Base-by-base conservation (phyloP, 1,284 basidiomycete species). In the Ganoderma meredithae region DNA sequence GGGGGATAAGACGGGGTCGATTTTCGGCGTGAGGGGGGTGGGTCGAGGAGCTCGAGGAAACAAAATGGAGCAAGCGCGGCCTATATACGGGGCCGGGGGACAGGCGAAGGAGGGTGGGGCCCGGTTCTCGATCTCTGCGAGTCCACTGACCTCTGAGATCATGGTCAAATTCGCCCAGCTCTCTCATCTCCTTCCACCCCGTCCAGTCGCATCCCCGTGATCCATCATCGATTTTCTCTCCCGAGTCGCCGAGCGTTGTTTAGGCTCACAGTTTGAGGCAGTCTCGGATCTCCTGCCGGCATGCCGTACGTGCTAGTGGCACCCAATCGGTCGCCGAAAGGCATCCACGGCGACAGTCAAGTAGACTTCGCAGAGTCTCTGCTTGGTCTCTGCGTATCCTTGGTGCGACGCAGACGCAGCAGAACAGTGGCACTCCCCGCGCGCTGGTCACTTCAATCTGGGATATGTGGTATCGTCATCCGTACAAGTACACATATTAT, bases 1-100 rank as follows among this genome's bases (percentile, higher is more conserved):
- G 66, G 79, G 78, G 68, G 81, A 76, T 77, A 80, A 70, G 72
- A 67, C 64, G 71, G 61, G 49, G 52, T 60, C 41, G 67, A 63
- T 70, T 69, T 60, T 49, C 65, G 69, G 61, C 60, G 41, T 40
- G 60, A 44, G 31, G 41, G 5, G 36, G 31, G 43, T 53, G 60
- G 63, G 56, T 55, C 22, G 27, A 58, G 62, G 53, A 59, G 47
- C 3, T 40, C 39, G 22, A 66, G 53, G 41, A 31, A 40, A 9
- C 36, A 39, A 44, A 62, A 19, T 19, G 9, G 22, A 27, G 31
- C 27, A 62, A 49, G 59, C n/a, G 67, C 59, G 63, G 49, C 31
- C 55, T 61, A 62, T 61, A 64, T 60, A 61, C 52, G 60, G 58
- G 15, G 63, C 52, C 8, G 56, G 66, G 25, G 52, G 25, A 13